Base-by-base conservation (phyloP, 805 yeast species). In the Debaryomyces hansenii region DNA sequence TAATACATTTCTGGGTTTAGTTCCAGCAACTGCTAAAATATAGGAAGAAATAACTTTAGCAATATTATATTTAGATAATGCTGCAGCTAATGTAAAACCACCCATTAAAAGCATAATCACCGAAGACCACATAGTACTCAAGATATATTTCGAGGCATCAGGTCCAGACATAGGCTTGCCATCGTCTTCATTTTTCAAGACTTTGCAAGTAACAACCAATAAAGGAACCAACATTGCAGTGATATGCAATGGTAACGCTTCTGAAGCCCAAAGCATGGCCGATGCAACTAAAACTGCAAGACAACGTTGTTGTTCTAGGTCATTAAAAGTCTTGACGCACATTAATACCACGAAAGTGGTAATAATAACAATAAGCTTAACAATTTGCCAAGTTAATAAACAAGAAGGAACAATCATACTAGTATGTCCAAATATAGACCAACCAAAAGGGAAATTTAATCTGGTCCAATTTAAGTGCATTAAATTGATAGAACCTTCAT, bases 81-180 rank as follows among this genome's bases (percentile, higher is more conserved):
- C 97, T 12, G 96, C 97, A 10, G 99, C 98, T 46, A 92, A 70
- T 0, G 97, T 85, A 67, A 92, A 92, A 1, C 99, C 99, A 53
- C 98, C 98, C 9, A 92, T 69, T 42, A 92, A 72, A 34, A 92
- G 72, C 87, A 91, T 83, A 52, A 94, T 89, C 12, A 90, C 95
- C 1, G 97, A 89, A 6, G 91, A 84, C 97, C 97, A 92, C 98
- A 92, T 92, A 15, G 90, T 74, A 1, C 89, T 74, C 52, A 94
- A 80, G 44, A 92, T 88, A 60, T 77, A 88, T 56, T 83, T 81
- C 0, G 96, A 78, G 1, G 97, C 91, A 6, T 79, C 87, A 0
- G 80, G 70, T 1, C 92, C 84, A 1, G 60, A 51, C 77, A 91
- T 72, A 0, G 82, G 74, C 18, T 69, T 66, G 10, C 77, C 76